Base-by-base conservation (phyloP, 2,329 filamentous ascomycete species). In the Corinectria fuckeliana region DNA sequence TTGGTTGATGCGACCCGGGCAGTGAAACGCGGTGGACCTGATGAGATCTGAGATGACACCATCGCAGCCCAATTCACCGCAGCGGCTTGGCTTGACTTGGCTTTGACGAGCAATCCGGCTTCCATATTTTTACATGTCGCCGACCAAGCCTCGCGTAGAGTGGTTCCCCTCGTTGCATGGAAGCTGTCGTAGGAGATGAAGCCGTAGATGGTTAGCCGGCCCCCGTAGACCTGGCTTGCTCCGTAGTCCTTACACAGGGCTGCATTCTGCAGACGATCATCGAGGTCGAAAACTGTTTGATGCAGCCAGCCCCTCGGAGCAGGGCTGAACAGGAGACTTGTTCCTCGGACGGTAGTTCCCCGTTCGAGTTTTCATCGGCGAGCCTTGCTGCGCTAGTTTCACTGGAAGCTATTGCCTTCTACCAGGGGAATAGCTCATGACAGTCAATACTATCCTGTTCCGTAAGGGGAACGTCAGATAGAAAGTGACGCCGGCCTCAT, bases 201-300 rank as follows among this genome's bases (percentile, higher is more conserved):
- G 41, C 6, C 23, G 18, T 34, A 14, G 36, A 45, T 53, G 42
- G 18, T 23, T 30, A 10, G 25, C 32, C 14, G 48, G 34, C 36
- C 41, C 23, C 16, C 5, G 10, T 49, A 16, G 20, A 34, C 39
- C 34, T 30, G 11, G 14, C 26, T 18, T 34, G 32, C 50, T 45
- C 23, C 16, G 5, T 18, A 20, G 16, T 38, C 36, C 36, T 50
- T 47, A 26, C 36, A 38, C 49, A 54, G 44, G 50, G 50, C 56
- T 58, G 56, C 49, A 53, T 58, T 38, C 28, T 28, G 49, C 50
- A 44, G 45, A 39, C 34, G 30, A 59, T 59, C 50, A 54, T 50
- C 38, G 45, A 23, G 30, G 16, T 20, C 26, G 10, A 49, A 32
- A 38, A 59, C 16, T 20, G 23, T 9, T 25, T 34, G 28, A 21